Evolutionary conservation across 805 yeast species (phyloP), one percentile per base, ranked within the genome.

Genomic region (Starmerella bombicola): DNA sequence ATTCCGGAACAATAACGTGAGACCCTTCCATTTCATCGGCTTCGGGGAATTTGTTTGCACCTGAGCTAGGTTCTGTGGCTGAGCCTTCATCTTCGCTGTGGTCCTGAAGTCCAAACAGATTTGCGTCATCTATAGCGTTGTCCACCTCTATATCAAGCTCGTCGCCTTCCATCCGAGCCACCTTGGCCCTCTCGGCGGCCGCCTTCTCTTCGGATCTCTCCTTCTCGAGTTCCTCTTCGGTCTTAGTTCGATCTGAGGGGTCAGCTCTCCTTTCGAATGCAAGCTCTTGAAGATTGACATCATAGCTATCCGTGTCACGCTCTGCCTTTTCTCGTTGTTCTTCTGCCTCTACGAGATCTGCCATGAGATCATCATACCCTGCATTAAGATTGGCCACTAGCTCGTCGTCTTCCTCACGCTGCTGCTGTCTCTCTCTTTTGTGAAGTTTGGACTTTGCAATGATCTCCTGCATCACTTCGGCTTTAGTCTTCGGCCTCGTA

Each of bases 401-500:
- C 3, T 54, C 60, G 23, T 47, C 53, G 38, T 65, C 67, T 20
- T 59, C 58, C 19, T 58, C 61, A 29, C 60, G 59, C 3, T 61
- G 63, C 39, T 55, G 52, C 45, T 66, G 70, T 3, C 70, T 52
- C 43, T 61, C 66, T 21, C 52, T 52, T 40, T 66, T 66, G 48
- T 66, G 55, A 55, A 59, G 45, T 42, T 66, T 66, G 6, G 67
- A 63, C 48, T 62, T 66, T 12, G 66, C 66, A 33, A 66, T 66
- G 36, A 63, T 60, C 45, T 64, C 69, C 46, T 61, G 58, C 69
- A 66, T 64, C 16, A 66, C 61, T 37, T 66, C 70, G 22, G 57
- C 59, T 51, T 63, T 62, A 37, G 61, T 46, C 55, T 60, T 65
- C 40, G 56, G 59, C 31, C 55, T 49, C n/a, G 46, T 51, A 0